phyloP scores from a whole-genome alignment of 164 flowering plant genomes.

The Dillenia suffruticosa region DNA sequence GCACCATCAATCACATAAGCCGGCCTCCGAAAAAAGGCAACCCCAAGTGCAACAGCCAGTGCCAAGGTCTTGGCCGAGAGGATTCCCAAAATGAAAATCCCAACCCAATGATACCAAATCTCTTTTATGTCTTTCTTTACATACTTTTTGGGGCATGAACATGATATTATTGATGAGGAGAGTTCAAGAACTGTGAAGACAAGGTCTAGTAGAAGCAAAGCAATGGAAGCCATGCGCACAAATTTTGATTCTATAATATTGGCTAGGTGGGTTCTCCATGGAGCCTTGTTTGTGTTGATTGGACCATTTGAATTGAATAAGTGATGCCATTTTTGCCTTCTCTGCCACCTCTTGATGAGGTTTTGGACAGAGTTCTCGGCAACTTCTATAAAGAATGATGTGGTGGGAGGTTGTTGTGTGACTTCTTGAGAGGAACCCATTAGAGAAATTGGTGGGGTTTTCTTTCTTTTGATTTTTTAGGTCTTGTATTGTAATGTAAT shows the following conservation, averaged over 20 bases:
- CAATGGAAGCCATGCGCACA: slow-evolving; percentile 22
- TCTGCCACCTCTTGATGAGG: slow-evolving; percentile 31
- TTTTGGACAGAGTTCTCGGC: slow-evolving; percentile 31
- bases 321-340: slow-evolving; percentile 30
- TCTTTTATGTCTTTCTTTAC: background rate
- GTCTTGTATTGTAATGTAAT: background rate
- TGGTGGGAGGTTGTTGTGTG: slow-evolving; percentile 4
- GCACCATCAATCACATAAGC: slow-evolving; percentile 48
- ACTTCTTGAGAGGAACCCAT: slow-evolving; percentile 14
- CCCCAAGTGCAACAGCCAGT: slow-evolving; percentile 36
- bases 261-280: slow-evolving; percentile 44
- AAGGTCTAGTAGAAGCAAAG: slow-evolving; percentile 43
- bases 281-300: slow-evolving; percentile 3
- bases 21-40: slow-evolving; percentile 32
- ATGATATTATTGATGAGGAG: slow-evolving; percentile 40
- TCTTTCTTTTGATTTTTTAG: background rate
- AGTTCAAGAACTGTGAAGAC: slow-evolving; percentile 45
- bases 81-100: slow-evolving; percentile 39
- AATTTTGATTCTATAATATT: slow-evolving; percentile 46
- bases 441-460: background rate
- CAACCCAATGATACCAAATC: slow-evolving; percentile 43
- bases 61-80: slow-evolving; percentile 26
- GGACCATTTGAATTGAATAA: slow-evolving; percentile 7
- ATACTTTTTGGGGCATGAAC: slow-evolving; percentile 6
- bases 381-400: slow-evolving; percentile 13